phyloP scores from a whole-genome alignment of 257 asterid genomes.

The Rubia yunnanensis region DNA sequence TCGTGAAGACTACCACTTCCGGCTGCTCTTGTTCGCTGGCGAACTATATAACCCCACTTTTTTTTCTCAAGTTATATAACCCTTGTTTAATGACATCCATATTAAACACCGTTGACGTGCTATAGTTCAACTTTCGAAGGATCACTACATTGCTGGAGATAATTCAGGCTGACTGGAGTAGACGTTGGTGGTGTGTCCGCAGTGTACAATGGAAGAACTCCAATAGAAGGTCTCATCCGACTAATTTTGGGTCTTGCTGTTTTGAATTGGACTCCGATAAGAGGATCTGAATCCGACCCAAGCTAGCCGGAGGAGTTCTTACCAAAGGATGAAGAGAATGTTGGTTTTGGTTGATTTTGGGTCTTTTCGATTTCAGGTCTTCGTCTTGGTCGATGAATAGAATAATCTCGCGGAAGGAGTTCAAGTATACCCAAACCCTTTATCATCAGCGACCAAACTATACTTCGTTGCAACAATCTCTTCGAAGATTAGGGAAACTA shows the following conservation, averaged over 20 bases:
- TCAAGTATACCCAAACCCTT: constrained; percentile 5
- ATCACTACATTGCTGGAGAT: neutral
- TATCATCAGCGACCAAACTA: constrained; percentile 5
- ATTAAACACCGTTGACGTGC: constrained; percentile 13
- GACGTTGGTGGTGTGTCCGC: neutral
- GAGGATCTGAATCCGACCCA: neutral
- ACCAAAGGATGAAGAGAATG: too few relatives aligned
- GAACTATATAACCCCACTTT: too few relatives aligned
- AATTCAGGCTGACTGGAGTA: constrained; percentile 3
- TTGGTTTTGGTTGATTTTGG: too few relatives aligned
- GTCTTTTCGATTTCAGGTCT: too few relatives aligned
- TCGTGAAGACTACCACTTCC: too few relatives aligned
- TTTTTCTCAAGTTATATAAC: too few relatives aligned
- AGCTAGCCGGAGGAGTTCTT: constrained; percentile 11
- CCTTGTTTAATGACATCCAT: too few relatives aligned
- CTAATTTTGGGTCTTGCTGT: neutral
- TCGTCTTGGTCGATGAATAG: too few relatives aligned
- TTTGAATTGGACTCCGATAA: neutral
- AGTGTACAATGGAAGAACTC: too few relatives aligned
- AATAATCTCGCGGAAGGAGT: too few relatives aligned
- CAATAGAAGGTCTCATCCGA: constrained; percentile 6
- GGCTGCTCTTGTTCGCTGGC: too few relatives aligned
- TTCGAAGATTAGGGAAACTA: too few relatives aligned
- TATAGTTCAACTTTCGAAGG: constrained; percentile 13
- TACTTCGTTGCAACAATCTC: constrained; percentile 11